Percentiles rank a stretch among this genome's conserved stretches.
These are phyloP conservation scores for Puccinia coronata DNA, from an alignment of 1,284 basidiomycete genomes.

Conservation along the genomic window DNA sequence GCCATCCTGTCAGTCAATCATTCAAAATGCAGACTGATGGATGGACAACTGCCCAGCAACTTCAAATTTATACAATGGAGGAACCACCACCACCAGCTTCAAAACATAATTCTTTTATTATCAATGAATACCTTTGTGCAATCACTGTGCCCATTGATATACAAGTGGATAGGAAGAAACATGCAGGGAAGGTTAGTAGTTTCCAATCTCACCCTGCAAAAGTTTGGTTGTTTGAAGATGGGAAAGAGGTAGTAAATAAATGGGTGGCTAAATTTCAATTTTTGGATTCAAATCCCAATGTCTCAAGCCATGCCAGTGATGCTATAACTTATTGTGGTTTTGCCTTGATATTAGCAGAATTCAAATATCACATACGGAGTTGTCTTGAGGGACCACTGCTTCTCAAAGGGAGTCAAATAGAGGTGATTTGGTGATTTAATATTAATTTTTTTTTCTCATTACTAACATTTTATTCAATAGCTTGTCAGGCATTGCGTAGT, in stretches of 20 bases:
- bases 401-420: constrained; percentile 2
- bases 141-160: not conserved
- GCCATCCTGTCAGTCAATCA: not conserved
- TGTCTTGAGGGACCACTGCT: not conserved
- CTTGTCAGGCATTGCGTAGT: not conserved
- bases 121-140: not conserved
- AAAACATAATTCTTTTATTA: not conserved
- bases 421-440: not conserved
- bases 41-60: not conserved
- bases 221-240: not conserved
- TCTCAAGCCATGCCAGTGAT: not conserved
- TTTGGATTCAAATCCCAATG: not conserved
- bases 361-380: not conserved
- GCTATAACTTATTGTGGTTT: not conserved
- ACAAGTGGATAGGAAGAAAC: not conserved
- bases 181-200: not conserved
- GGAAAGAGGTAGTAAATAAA: not conserved
- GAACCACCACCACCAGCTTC: not conserved
- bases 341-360: not conserved
- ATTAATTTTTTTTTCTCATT: not conserved
- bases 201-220: not conserved
- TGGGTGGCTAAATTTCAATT: not conserved
- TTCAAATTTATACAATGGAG: not conserved
- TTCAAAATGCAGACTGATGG: not conserved
- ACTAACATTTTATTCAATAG: not conserved